Evolutionary conservation across 2,329 filamentous ascomycete genomes (phyloP).

Genomic region (Hypoxylon sp.): DNA sequence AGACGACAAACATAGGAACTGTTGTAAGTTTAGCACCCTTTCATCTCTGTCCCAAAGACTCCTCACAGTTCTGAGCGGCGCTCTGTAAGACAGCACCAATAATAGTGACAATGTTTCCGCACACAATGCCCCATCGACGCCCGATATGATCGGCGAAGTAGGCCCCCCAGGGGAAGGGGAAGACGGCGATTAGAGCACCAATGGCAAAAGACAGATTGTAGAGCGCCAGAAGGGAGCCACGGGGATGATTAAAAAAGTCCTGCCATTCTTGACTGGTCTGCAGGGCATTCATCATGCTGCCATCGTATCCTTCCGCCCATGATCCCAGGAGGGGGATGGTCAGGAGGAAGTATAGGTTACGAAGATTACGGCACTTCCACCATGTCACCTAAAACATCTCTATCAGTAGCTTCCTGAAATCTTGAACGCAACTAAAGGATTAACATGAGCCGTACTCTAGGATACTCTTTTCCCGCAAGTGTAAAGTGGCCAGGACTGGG

Average conservation of each 20-base stretch:
- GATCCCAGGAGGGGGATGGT: not conserved
- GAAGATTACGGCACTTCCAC: not conserved
- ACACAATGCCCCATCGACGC: conserved; percentile 44
- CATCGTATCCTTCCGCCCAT: conserved; percentile 6
- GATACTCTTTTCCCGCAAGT: conserved; percentile 1
- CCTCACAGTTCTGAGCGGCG: conserved; percentile 11
- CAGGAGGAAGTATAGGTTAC: conserved; percentile 1
- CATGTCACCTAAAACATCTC: not conserved
- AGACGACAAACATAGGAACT: conserved; percentile 3
- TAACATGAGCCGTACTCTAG: not conserved
- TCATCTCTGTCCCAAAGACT: not conserved
- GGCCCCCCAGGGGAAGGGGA: conserved; percentile 59
- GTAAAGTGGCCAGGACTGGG: not conserved
- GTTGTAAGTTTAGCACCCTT: not conserved
- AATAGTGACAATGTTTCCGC: conserved; percentile 43
- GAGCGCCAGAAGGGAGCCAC: conserved; percentile 52
- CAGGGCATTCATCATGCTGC: conserved; percentile 55
- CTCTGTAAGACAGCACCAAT: conserved; percentile 12
- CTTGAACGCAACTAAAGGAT: not conserved
- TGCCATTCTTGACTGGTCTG: conserved; percentile 58
- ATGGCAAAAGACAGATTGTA: conserved; percentile 53
- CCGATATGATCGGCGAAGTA: conserved; percentile 48
- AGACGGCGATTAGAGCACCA: conserved; percentile 56
- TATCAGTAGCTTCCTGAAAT: not conserved
- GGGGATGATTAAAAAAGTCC: conserved; percentile 53